These are phyloP conservation scores for Carallia pectinifolia DNA, from an alignment of 345 rosid genomes.

Conservation along the genomic window DNA sequence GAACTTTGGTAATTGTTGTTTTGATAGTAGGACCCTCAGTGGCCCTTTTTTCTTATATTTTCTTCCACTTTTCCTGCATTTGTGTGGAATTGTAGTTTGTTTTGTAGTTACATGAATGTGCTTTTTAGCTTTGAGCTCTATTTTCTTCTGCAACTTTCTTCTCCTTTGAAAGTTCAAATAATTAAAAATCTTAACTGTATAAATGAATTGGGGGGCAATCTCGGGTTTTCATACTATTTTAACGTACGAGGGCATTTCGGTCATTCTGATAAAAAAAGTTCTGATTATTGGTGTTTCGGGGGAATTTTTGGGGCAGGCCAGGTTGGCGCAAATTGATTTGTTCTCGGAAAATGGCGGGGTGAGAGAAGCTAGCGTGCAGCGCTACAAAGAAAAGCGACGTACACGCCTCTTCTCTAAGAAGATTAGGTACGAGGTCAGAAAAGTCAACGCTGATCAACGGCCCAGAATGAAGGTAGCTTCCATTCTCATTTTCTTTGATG, in stretches of 20 bases:
- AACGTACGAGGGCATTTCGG: background rate
- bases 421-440: constrained; percentile 87
- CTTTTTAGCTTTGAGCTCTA: too few species aligned
- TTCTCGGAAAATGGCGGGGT: constrained; percentile 59
- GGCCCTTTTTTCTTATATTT: background rate
- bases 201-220: too few species aligned
- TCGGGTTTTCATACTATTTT: background rate
- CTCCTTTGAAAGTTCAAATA: too few species aligned
- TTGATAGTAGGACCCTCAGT: background rate
- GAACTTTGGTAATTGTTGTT: background rate
- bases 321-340: constrained; percentile 74
- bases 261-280: background rate
- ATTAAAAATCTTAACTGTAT: too few species aligned
- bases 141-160: background rate
- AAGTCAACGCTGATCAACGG: constrained; percentile 86
- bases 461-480: constrained; percentile 83
- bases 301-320: constrained; percentile 47
- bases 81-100: too few species aligned
- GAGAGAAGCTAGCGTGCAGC: constrained; percentile 84
- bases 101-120: too few species aligned
- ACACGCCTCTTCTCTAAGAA: constrained; percentile 84
- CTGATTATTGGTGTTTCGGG: background rate
- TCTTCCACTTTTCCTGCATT: too few species aligned
- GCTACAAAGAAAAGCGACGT: constrained; percentile 89
- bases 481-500: too few species aligned